Percentiles rank a stretch among this genome's conserved stretches.
phyloP scores from a whole-genome alignment of 345 rosid species.

The Durio zibethinus region DNA sequence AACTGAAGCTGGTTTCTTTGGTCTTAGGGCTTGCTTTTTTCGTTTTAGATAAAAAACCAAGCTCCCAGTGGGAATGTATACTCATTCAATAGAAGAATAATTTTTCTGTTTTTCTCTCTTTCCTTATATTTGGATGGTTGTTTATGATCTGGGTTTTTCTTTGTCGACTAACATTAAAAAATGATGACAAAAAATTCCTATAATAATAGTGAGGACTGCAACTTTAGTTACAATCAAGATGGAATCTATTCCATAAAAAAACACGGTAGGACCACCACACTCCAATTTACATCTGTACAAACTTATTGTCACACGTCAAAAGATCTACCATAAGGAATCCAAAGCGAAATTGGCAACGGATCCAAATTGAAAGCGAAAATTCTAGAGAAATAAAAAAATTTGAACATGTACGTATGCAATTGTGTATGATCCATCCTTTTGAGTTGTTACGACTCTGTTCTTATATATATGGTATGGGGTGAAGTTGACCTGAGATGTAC shows the following conservation, averaged over 20 bases:
- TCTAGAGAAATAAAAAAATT: not conserved
- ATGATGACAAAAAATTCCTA: not conserved
- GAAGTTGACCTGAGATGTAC: not conserved
- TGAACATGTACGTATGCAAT: no score
- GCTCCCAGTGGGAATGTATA: constrained; percentile 9
- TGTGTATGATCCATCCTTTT: not conserved
- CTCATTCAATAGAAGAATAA: not conserved
- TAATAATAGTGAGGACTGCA: not conserved
- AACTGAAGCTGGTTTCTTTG: not conserved
- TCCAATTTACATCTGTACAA: not conserved
- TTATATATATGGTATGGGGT: not conserved
- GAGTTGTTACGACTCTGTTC: not conserved
- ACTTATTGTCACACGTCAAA: not conserved
- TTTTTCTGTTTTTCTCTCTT: not conserved
- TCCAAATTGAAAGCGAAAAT: not conserved
- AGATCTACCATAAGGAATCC: not conserved
- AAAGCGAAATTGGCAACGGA: not conserved
- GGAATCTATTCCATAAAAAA: not conserved
- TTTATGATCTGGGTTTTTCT: not conserved
- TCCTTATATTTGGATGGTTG: not conserved
- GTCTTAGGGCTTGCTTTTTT: constrained; percentile 12
- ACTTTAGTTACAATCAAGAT: not conserved
- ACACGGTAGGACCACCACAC: not conserved
- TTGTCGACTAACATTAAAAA: not conserved
- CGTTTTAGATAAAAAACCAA: constrained; percentile 19